phyloP scores from a whole-genome alignment of 2,329 filamentous ascomycete species.

The Hypoxylon sp. region DNA sequence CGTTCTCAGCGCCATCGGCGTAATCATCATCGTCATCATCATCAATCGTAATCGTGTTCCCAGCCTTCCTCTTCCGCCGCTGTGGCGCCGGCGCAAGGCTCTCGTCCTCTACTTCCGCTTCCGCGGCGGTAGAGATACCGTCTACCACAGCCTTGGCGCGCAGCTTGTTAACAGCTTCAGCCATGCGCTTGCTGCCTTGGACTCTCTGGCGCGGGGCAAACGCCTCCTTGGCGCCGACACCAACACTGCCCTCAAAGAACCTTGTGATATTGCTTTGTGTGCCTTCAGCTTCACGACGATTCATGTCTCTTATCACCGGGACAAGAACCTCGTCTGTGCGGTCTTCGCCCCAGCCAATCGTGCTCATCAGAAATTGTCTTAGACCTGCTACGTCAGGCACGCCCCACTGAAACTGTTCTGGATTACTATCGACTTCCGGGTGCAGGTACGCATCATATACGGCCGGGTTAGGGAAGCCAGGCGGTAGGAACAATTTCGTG shows the following conservation, averaged over 20 bases:
- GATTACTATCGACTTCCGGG: slow-evolving; percentile 85
- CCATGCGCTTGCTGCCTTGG: slow-evolving; percentile 81
- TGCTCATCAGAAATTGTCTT: slow-evolving; percentile 86
- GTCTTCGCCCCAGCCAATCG: slow-evolving; percentile 93
- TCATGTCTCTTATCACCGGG: slow-evolving; percentile 96
- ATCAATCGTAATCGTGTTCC: slow-evolving; percentile 37
- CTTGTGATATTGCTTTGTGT: slow-evolving; percentile 97
- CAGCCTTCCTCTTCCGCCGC: slow-evolving; percentile 55
- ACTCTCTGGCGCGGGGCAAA: slow-evolving; percentile 78
- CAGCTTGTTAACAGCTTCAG: slow-evolving; percentile 78
- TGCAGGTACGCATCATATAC: slow-evolving; percentile 88
- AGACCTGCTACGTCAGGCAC: slow-evolving; percentile 92
- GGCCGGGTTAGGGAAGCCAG: slow-evolving; percentile 81
- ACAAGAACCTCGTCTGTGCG: slow-evolving; percentile 95
- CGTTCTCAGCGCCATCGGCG: slow-evolving; percentile 32
- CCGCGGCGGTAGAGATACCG: slow-evolving; percentile 10
- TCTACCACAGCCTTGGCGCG: slow-evolving; percentile 66
- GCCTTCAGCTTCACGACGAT: slow-evolving; percentile 86
- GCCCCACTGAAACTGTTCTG: slow-evolving; percentile 92
- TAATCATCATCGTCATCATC: slow-evolving; percentile 45
- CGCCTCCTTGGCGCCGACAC: slow-evolving; percentile 74
- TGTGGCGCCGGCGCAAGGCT: slow-evolving; percentile 23
- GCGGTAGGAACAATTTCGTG: slow-evolving; percentile 87
- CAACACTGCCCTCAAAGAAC: slow-evolving; percentile 84
- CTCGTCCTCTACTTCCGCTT: slow-evolving; percentile 38